A percentile compares a stretch with the other conserved stretches of the same genome.
Conservation (phyloP, 208 protist genomes). For the Acanthamoeba lenticulata region DNA sequence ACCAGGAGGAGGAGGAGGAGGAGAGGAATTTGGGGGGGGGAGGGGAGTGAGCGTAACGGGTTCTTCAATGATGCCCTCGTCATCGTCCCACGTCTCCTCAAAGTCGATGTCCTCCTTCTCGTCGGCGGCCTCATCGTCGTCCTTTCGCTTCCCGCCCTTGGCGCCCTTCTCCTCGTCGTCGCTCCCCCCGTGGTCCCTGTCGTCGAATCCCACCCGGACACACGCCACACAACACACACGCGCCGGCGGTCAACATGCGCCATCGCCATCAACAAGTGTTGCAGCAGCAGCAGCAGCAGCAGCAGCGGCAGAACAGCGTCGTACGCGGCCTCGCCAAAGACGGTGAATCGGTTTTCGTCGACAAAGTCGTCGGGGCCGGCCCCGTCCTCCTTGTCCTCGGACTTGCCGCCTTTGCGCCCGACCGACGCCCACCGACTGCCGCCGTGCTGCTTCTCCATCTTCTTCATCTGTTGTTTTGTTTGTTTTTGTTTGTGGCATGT, state of each 20-base stretch:
- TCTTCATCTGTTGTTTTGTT: not conserved
- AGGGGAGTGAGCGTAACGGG: not conserved
- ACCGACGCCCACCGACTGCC: not conserved
- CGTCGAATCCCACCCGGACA: not conserved
- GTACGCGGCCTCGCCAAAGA: not conserved
- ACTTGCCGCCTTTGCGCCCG: slow-evolving; percentile 24
- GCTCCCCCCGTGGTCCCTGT: not conserved
- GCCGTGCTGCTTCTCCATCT: slow-evolving; percentile 1
- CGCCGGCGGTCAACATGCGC: not conserved
- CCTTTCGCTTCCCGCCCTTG: not conserved
- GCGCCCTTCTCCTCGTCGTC: slow-evolving; percentile 36
- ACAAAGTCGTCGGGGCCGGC: not conserved
- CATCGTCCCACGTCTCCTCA: slow-evolving; percentile 34
- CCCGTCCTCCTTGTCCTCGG: not conserved
- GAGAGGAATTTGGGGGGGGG: not conserved
- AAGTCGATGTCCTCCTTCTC: slow-evolving; percentile 63
- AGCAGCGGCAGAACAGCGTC: not conserved
- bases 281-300: not conserved
- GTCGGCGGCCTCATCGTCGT: slow-evolving; percentile 6
- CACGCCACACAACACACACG: not conserved
- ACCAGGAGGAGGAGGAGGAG: too few species aligned
- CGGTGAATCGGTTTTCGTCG: slow-evolving; percentile 10
- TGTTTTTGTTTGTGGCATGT: not conserved
- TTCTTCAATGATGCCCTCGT: not conserved
- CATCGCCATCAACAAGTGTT: not conserved